Evolutionary conservation across 495 filamentous ascomycete genomes (phyloP), one percentile per base, ranked within the genome.

Genomic region (Neurospora sp.): DNA sequence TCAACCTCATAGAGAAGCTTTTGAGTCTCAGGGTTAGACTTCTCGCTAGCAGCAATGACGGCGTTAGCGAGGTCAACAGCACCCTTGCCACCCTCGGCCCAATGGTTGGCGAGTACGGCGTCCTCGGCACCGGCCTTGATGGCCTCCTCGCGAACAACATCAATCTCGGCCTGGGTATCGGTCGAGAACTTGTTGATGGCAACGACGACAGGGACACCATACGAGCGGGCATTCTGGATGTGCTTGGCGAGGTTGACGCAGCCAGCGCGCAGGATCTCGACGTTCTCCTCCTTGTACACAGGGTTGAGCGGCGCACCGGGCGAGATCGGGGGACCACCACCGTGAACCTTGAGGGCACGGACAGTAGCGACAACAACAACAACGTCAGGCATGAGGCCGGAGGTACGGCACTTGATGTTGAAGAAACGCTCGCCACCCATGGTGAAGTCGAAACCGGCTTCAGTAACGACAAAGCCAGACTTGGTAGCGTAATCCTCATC

Each of bases 361-460:
- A 98, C 93, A 3, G 96, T 99, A 69, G 96, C 94, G 35, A 99
- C 96, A 71, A 99, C 91, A 42, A 99, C 93, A 18, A 97, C 94
- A 4, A 92, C 91, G 78, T 99, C 96, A 9, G 96, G 96, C 1
- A 92, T 90, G 46, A 99, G 88, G 23, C 96, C 96, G 18, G 94
- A 97, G 39, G 93, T 93, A 66, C 96, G 91, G 85, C 96, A 98
- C 88, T 99, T 99, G 85, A 99, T 98, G 84, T 99, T 98, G 90
- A 99, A 98, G 88, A 99, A 99, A 39, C 96, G 92, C 87, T 99
- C 96, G 71, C 96, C 96, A 73, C 96, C 96, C 96, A 99, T 99
- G 70, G 96, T 98, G 84, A 99, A 99, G 82, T 99, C 96, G 82
- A 99, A 99, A 10, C 96, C 96, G 66, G 96, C 95, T 82, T 99